Conservation (phyloP, 164 flowering plant species). For the Macadamia tetraphylla region DNA sequence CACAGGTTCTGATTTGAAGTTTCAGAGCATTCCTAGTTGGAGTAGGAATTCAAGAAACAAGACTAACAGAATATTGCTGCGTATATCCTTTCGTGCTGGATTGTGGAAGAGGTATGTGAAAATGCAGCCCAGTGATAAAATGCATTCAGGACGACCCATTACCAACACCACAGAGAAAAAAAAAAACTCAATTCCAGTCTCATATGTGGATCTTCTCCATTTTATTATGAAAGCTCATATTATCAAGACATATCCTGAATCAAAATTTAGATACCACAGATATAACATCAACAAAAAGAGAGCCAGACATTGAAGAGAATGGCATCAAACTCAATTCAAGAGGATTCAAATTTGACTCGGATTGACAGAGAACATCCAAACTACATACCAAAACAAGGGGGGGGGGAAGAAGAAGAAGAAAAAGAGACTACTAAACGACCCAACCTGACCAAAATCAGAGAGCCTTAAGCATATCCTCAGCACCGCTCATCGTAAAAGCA, state of each 20-base stretch:
- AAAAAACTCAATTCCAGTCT: no score
- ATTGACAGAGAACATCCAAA: not conserved
- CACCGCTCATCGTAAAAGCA: constrained; percentile 50
- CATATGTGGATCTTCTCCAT: no score
- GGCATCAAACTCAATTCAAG: no score
- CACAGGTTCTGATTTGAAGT: no score
- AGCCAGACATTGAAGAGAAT: no score
- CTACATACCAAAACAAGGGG: not conserved
- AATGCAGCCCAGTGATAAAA: not conserved
- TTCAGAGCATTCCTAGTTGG: not conserved
- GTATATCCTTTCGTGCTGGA: no score
- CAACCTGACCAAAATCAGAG: constrained; percentile 17
- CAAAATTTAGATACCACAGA: not conserved
- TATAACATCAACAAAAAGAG: no score
- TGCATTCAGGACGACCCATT: not conserved
- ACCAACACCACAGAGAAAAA: not conserved
- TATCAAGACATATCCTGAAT: no score
- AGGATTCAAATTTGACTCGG: not conserved
- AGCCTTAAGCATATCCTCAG: constrained; percentile 53
- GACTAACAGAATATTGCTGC: no score
- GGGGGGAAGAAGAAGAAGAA: no score
- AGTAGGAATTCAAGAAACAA: not conserved
- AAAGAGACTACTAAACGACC: not conserved
- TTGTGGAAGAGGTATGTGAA: not conserved
- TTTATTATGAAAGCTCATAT: no score